Conservation (phyloP, 805 yeast species). For the Sugiyamaella marilandica region DNA sequence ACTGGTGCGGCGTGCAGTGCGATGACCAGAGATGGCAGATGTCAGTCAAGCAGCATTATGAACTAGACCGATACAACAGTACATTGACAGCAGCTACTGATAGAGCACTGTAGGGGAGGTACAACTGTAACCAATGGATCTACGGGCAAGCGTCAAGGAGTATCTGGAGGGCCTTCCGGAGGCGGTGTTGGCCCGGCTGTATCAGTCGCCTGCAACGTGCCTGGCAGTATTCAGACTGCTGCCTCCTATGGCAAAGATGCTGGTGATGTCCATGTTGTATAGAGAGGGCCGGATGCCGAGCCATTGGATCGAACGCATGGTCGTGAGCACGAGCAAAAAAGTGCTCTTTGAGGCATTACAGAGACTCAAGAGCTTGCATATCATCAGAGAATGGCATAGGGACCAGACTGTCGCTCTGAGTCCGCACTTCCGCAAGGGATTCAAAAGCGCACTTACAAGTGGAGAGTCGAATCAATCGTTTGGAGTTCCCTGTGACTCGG, state of each 20-base stretch:
- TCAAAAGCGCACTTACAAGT: conserved; percentile 82
- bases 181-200: conserved; percentile 74
- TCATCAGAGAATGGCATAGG: conserved; percentile 53
- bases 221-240: conserved; percentile 85
- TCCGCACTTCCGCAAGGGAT: conserved; percentile 66
- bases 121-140: conserved; percentile 21
- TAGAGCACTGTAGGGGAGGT: too few species aligned
- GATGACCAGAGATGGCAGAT: too few species aligned
- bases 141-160: conserved; percentile 75
- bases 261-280: conserved; percentile 81
- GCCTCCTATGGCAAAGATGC: conserved; percentile 85
- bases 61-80: too few species aligned
- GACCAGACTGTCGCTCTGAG: conserved; percentile 48
- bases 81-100: too few species aligned
- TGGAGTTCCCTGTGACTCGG: conserved; percentile 61
- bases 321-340: conserved; percentile 51
- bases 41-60: too few species aligned
- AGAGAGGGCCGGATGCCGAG: conserved; percentile 67
- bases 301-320: conserved; percentile 69
- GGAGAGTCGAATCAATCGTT: conserved; percentile 62
- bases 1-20: too few species aligned
- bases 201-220: conserved; percentile 89
- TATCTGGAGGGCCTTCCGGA: conserved; percentile 88
- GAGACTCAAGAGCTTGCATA: conserved; percentile 68
- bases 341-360: conserved; percentile 71